Evolutionary conservation across 768 basidiomycete genomes (phyloP).

Genomic region (Suillus weaverae): DNA sequence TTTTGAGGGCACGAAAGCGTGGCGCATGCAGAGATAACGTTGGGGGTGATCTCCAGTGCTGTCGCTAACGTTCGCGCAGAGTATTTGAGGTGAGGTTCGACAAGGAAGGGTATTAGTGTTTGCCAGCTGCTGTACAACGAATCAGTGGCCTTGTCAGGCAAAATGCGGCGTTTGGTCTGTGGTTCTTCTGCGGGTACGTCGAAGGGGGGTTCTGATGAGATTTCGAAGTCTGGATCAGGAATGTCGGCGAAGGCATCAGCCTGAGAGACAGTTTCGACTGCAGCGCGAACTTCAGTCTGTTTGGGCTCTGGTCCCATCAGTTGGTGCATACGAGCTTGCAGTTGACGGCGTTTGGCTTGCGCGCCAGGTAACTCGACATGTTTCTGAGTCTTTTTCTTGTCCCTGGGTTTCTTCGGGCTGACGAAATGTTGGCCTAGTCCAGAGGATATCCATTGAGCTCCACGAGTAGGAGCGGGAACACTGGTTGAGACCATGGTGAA

Average conservation of each 20-base stretch:
- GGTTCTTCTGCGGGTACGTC: not conserved
- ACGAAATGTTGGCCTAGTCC: not conserved
- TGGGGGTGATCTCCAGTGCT: not conserved
- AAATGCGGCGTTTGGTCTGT: not conserved
- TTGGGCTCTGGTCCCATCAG: slow-evolving; percentile 3
- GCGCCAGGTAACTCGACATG: slow-evolving; percentile 4
- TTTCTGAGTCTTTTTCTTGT: slow-evolving; percentile 15
- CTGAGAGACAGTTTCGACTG: not conserved
- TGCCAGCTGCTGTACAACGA: slow-evolving; percentile 6
- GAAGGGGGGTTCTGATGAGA: not conserved
- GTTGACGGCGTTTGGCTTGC: not conserved
- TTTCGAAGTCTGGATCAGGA: not conserved
- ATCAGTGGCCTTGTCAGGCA: slow-evolving; percentile 5
- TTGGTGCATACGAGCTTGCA: not conserved
- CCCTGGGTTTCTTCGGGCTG: slow-evolving; percentile 18
- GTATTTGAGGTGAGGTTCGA: slow-evolving; percentile 2
- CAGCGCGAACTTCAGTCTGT: not conserved
- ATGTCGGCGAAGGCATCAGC: not conserved
- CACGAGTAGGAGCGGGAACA: not conserved
- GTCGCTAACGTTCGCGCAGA: not conserved
- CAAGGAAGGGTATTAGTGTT: slow-evolving; percentile 2
- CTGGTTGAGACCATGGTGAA: not conserved
- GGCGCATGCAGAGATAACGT: slow-evolving; percentile 1
- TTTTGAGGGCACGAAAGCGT: not conserved
- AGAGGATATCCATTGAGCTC: slow-evolving; percentile 9